Conservation (phyloP, 208 protist genomes). For the Naegleria gruberi region DNA sequence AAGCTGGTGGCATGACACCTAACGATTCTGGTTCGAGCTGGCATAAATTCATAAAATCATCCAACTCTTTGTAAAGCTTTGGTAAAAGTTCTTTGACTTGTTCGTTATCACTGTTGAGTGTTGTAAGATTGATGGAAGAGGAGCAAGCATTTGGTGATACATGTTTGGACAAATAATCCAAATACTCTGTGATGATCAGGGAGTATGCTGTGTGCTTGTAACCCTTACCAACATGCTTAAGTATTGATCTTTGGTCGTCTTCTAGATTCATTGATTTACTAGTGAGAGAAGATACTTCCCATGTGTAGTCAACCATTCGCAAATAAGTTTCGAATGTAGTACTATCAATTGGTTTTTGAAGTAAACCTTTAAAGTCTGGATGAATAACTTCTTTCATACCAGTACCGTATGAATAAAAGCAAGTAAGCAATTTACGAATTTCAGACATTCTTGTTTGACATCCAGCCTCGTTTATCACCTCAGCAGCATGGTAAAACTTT, state of each 20-base stretch:
- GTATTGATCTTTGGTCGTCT: not conserved
- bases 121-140: not conserved
- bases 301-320: not conserved
- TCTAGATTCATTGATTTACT: not conserved
- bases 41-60: not conserved
- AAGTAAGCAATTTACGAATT: not conserved
- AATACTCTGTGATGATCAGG: not conserved
- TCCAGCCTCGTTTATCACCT: not conserved
- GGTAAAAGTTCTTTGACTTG: not conserved
- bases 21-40: not conserved
- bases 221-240: not conserved
- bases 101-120: not conserved
- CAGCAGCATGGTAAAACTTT: not conserved
- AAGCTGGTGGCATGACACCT: not conserved
- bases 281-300: not conserved
- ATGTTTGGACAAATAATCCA: not conserved
- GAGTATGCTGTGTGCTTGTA: not conserved
- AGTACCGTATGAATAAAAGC: not conserved
- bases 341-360: not conserved
- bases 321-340: not conserved
- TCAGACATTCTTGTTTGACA: not conserved
- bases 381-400: not conserved
- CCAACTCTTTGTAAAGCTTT: not conserved
- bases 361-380: not conserved
- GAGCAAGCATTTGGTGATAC: not conserved